phyloP scores from a whole-genome alignment of 805 yeast genomes.

The Metschnikowia henanensis region DNA sequence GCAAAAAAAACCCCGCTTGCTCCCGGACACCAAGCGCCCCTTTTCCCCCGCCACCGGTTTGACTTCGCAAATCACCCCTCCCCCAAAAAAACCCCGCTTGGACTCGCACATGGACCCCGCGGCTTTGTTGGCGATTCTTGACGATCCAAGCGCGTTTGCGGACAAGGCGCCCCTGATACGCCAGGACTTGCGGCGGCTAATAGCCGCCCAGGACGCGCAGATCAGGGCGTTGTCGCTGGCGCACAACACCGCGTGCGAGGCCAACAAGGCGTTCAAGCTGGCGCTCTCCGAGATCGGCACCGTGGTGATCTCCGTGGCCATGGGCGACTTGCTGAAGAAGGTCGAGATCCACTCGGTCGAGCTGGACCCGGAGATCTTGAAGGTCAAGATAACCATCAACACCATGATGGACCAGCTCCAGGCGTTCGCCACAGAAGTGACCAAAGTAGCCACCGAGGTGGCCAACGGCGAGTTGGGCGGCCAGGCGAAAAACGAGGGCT shows the following conservation, averaged over 20 bases:
- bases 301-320: slow-evolving; percentile 84
- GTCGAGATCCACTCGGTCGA: slow-evolving; percentile 72
- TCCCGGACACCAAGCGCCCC: background rate
- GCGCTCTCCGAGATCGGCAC: slow-evolving; percentile 81
- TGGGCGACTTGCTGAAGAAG: slow-evolving; percentile 83
- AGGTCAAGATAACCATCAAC: slow-evolving; percentile 79
- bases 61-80: slow-evolving; percentile 12
- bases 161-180: slow-evolving; percentile 31
- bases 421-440: slow-evolving; percentile 77
- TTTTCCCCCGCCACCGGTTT: slow-evolving; percentile 10
- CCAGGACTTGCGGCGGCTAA: slow-evolving; percentile 27
- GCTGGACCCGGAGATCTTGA: slow-evolving; percentile 74
- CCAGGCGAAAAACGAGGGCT: slow-evolving; percentile 81
- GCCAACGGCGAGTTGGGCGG: slow-evolving; percentile 92
- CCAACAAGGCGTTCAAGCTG: slow-evolving; percentile 69
- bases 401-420: slow-evolving; percentile 88
- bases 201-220: slow-evolving; percentile 30
- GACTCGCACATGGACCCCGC: slow-evolving; percentile 30
- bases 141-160: slow-evolving; percentile 37
- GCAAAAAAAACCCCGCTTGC: background rate
- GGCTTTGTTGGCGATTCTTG: slow-evolving; percentile 35
- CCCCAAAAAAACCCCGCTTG: slow-evolving; percentile 21
- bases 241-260: slow-evolving; percentile 39
- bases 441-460: slow-evolving; percentile 85
- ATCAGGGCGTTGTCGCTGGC: slow-evolving; percentile 29